These are phyloP conservation scores for Lonicera japonica DNA, from an alignment of 129 eudicot species.

Conservation along the genomic window DNA sequence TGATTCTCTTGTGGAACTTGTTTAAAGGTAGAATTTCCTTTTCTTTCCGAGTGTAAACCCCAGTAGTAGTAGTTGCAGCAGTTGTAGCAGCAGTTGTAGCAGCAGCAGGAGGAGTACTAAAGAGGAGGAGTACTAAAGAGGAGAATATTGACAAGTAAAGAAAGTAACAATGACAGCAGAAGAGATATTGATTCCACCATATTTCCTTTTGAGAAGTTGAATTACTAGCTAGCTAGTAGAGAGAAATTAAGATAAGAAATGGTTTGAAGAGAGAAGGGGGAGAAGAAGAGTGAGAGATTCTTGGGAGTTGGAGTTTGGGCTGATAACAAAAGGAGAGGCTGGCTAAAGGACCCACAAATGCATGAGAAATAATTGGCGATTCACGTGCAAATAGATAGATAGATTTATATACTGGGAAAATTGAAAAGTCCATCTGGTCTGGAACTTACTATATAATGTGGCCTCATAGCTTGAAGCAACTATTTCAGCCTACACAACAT, in stretches of 20 bases:
- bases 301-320: slow-evolving; percentile 66
- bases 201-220: no score
- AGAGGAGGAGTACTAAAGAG: no score
- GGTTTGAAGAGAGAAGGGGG: slow-evolving; percentile 11
- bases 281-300: slow-evolving; percentile 32
- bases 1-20: slow-evolving; percentile 16
- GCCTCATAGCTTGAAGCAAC: no score
- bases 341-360: slow-evolving; percentile 66
- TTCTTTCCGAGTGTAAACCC: slow-evolving; percentile 18
- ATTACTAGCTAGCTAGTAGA: no score
- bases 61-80: neutral
- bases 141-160: slow-evolving; percentile 21
- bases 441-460: slow-evolving; percentile 16
- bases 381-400: slow-evolving; percentile 90
- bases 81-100: no score
- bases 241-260: slow-evolving; percentile 5
- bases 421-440: neutral
- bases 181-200: slow-evolving; percentile 11
- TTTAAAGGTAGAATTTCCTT: slow-evolving; percentile 42
- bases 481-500: no score
- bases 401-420: neutral
- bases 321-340: slow-evolving; percentile 74
- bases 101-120: no score
- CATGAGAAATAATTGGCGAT: slow-evolving; percentile 93
- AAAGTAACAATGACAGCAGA: slow-evolving; percentile 13